These are phyloP conservation scores for Castanea crenata DNA, from an alignment of 306 rosid species.

Conservation along the genomic window DNA sequence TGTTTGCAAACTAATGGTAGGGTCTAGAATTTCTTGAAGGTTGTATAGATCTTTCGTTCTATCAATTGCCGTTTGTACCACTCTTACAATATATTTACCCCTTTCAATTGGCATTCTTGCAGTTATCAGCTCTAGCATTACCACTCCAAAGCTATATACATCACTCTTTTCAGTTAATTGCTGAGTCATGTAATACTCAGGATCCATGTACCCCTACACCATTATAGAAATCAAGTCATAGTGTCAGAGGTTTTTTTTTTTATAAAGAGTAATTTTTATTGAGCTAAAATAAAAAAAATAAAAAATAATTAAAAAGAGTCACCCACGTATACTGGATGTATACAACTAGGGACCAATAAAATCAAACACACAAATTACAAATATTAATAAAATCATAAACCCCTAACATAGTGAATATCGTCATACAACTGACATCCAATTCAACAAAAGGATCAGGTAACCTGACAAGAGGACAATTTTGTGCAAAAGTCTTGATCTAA, in stretches of 20 bases:
- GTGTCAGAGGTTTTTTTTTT: background rate
- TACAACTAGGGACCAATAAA: no score
- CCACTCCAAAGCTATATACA: conserved; percentile 49
- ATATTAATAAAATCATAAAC: no score
- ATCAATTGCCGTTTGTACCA: conserved; percentile 7
- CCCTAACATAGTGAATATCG: no score
- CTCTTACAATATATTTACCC: conserved; percentile 3
- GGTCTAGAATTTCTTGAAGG: conserved; percentile 33
- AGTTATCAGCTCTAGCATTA: conserved; percentile 51
- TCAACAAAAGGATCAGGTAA: no score
- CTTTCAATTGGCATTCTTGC: conserved; percentile 35
- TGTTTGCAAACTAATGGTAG: conserved; percentile 6
- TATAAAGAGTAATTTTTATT: no score
- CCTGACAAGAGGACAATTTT: no score
- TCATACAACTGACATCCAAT: no score
- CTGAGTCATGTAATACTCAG: conserved; percentile 28
- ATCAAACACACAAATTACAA: no score
- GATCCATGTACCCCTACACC: background rate
- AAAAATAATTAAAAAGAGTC: no score
- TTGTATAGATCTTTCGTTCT: conserved; percentile 29
- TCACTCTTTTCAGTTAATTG: conserved; percentile 49
- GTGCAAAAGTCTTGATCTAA: no score
- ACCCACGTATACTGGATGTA: no score
- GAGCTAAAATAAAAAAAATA: no score
- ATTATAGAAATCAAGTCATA: background rate